These are phyloP conservation scores for Geranium brycei DNA, from an alignment of 345 rosid species.

Conservation along the genomic window DNA sequence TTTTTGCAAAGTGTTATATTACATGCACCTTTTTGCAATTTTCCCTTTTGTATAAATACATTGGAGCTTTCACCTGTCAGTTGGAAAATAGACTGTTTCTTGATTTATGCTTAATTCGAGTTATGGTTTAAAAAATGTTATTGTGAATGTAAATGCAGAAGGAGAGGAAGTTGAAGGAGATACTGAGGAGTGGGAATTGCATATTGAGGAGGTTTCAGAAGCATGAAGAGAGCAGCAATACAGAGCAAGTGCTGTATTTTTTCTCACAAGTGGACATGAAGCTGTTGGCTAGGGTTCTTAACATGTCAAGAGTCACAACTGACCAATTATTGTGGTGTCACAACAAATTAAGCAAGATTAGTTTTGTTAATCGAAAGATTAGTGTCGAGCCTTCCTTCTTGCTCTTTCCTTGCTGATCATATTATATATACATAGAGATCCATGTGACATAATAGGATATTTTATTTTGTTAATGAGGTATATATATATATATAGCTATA, in stretches of 20 bases:
- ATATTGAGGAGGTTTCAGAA: constrained; percentile 35
- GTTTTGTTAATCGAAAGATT: constrained; percentile 51
- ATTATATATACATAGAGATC: not conserved
- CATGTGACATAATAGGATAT: not conserved
- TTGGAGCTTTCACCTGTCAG: not conserved
- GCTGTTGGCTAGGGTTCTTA: constrained; percentile 70
- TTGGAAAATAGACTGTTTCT: not conserved
- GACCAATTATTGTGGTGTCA: constrained; percentile 82
- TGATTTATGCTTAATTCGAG: no score
- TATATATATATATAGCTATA: no score
- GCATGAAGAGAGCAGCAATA: constrained; percentile 24
- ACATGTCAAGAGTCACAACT: constrained; percentile 56
- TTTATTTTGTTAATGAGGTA: no score
- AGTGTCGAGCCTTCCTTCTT: constrained; percentile 66
- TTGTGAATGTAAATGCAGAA: constrained; percentile 26
- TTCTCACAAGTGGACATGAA: constrained; percentile 90
- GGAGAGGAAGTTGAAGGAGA: constrained; percentile 51
- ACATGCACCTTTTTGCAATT: no score
- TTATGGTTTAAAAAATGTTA: no score
- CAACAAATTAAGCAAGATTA: constrained; percentile 45
- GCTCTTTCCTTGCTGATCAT: constrained; percentile 47
- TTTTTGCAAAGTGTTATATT: no score
- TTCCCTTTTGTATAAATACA: no score
- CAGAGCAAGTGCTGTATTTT: constrained; percentile 58
- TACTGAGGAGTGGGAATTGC: constrained; percentile 42